Conservation (phyloP, 768 basidiomycete species). For the Mycena leptocephala region DNA sequence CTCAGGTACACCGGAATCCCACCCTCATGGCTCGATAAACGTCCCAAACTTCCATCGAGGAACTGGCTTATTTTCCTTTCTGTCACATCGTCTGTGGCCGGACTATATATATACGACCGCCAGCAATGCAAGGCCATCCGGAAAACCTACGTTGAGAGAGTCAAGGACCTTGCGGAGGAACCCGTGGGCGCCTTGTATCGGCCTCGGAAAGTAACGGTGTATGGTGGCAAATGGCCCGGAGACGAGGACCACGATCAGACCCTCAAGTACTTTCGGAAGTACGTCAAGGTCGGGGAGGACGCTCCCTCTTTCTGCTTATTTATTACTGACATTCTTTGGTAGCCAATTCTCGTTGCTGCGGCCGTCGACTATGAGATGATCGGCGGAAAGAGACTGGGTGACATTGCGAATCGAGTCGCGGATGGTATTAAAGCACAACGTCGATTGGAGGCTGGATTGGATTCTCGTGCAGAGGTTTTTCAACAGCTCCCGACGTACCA, state of each 20-base stretch:
- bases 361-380: constrained; percentile 94
- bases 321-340: constrained; percentile 26
- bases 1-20: constrained; percentile 80
- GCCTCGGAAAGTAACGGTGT: constrained; percentile 88
- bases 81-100: constrained; percentile 78
- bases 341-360: constrained; percentile 96
- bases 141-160: constrained; percentile 84
- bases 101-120: constrained; percentile 91
- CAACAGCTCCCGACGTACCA: constrained; percentile 69
- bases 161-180: constrained; percentile 83
- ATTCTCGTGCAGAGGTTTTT: constrained; percentile 59
- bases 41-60: constrained; percentile 89
- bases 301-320: constrained; percentile 30
- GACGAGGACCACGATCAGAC: constrained; percentile 93
- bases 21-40: constrained; percentile 86
- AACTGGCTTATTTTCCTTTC: constrained; percentile 96
- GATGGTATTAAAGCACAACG: constrained; percentile 82
- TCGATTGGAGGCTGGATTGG: constrained; percentile 77
- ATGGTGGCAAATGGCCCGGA: constrained; percentile 93
- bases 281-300: constrained; percentile 86
- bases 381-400: constrained; percentile 87
- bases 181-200: constrained; percentile 75
- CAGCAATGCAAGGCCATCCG: constrained; percentile 84
- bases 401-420: constrained; percentile 83
- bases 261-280: constrained; percentile 94